Conservation (phyloP, 371 early-diverging fungal species). For the Entomophthora muscae region DNA sequence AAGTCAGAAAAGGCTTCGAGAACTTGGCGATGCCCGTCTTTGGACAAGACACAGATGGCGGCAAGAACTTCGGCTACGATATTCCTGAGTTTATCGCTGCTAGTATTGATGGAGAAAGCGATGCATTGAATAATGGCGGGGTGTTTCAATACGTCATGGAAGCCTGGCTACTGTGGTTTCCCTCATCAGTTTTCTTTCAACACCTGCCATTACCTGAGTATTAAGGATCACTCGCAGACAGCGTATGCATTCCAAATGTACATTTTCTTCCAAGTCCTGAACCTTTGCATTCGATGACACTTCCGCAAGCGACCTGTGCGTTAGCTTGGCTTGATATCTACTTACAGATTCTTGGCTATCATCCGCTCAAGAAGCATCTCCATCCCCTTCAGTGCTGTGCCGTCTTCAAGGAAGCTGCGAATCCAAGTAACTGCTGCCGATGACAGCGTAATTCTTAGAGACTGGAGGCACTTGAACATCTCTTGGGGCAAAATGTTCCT, state of each 20-base stretch:
- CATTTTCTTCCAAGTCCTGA: constrained; percentile 21
- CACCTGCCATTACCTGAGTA: constrained; percentile 23
- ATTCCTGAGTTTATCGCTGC: constrained; percentile 22
- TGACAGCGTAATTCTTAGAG: constrained; percentile 25
- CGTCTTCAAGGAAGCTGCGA: constrained; percentile 31
- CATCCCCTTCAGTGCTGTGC: constrained; percentile 23
- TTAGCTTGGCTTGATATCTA: neutral
- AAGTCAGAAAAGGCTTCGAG: constrained; percentile 31
- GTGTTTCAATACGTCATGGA: constrained; percentile 26
- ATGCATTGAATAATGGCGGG: constrained; percentile 18
- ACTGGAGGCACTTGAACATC: constrained; percentile 27
- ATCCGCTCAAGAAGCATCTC: constrained; percentile 31
- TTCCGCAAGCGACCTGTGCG: neutral
- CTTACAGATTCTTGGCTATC: constrained; percentile 23
- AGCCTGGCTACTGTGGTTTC: constrained; percentile 25
- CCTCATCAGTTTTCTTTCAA: neutral
- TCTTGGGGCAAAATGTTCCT: constrained; percentile 15
- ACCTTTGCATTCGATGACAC: neutral
- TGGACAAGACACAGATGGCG: constrained; percentile 27
- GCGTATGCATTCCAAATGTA: constrained; percentile 34
- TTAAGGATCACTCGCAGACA: constrained; percentile 33
- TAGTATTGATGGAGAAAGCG: constrained; percentile 20
- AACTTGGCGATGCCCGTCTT: constrained; percentile 24
- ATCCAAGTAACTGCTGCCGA: constrained; percentile 35
- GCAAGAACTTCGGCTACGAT: constrained; percentile 27